Evolutionary conservation across 2,329 filamentous ascomycete genomes (phyloP), one percentile per base, ranked within the genome.

Genomic region (Colletotrichum simmondsii): DNA sequence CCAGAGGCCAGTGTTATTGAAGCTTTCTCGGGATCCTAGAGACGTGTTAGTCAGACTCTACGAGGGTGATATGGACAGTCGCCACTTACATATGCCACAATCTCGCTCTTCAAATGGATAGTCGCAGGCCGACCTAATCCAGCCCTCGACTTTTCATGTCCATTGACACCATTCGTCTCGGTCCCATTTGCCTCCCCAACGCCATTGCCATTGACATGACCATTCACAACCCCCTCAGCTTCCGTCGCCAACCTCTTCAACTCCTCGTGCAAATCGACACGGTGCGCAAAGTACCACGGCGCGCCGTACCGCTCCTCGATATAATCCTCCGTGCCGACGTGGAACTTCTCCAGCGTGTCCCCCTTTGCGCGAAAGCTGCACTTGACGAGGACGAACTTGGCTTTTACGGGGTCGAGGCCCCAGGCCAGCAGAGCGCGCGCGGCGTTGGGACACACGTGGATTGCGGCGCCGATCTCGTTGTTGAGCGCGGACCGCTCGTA

Each of bases 211-310:
- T 24, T 8, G 7, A 1, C 32, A 22, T 56, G 30, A 19, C 58
- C 58, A n/a, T 63, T 49, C 2, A 53, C 26, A 24, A 24, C 11
- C 8, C 79, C 75, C 0, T 16, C 28, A 3, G 57, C 24, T 6
- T 77, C 76, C 22, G 78, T 80, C 2, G 83, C 83, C 68, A 84
- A 67, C 59, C 74, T 76, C 75, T 78, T 79, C 35, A 85, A 67
- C 24, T 78, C 79, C 32, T 77, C 78, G 60, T 85, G 83, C 63
- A 86, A 71, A 65, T 85, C 84, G 0, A 84, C 83, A 0, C 84
- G 80, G 67, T 86, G 83, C 14, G 80, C 77, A 46, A 82, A 79
- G 73, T 80, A 84, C 73, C 80, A 77, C 3, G 79, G 68, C 7
- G 77, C 77, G 2, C 81, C 81, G 30, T 80, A 81, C 4, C 75